A percentile compares a stretch with the other conserved stretches of the same genome.
Conservation (phyloP, 768 basidiomycete genomes). For the Tricholoma terreum region DNA sequence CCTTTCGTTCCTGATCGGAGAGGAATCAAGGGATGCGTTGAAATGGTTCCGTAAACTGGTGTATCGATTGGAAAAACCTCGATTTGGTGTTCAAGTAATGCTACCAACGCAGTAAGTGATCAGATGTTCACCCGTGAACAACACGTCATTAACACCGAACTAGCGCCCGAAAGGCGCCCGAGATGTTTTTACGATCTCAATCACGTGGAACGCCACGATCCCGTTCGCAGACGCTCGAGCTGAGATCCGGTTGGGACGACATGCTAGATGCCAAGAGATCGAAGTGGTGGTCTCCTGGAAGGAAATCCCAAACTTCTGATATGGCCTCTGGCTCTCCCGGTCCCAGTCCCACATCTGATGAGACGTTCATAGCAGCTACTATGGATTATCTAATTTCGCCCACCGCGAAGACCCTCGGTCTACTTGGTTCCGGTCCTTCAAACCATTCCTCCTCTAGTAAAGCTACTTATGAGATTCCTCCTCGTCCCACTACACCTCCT, state of each 20-base stretch:
- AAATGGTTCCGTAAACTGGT: constrained; percentile 29
- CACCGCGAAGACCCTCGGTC: constrained; percentile 40
- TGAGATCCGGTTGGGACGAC: constrained; percentile 53
- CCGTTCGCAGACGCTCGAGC: constrained; percentile 29
- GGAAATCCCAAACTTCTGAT: constrained; percentile 17
- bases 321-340: constrained; percentile 19
- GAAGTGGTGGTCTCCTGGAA: constrained; percentile 17
- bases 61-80: constrained; percentile 4
- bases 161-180: constrained; percentile 5
- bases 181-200: constrained; percentile 16
- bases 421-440: constrained; percentile 21
- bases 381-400: constrained; percentile 45
- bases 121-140: neutral
- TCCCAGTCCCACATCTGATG: constrained; percentile 31
- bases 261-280: constrained; percentile 35
- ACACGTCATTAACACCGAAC: neutral
- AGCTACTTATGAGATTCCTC: constrained; percentile 1
- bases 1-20: constrained; percentile 34
- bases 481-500: constrained; percentile 8
- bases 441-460: constrained; percentile 15
- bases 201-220: constrained; percentile 18
- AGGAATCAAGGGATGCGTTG: constrained; percentile 34
- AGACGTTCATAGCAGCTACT: constrained; percentile 41
- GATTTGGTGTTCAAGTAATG: constrained; percentile 8
- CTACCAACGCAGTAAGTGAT: constrained; percentile 23